These are phyloP conservation scores for Saprolegnia diclina DNA, from an alignment of 352 stramenopile genomes.

Conservation along the genomic window DNA sequence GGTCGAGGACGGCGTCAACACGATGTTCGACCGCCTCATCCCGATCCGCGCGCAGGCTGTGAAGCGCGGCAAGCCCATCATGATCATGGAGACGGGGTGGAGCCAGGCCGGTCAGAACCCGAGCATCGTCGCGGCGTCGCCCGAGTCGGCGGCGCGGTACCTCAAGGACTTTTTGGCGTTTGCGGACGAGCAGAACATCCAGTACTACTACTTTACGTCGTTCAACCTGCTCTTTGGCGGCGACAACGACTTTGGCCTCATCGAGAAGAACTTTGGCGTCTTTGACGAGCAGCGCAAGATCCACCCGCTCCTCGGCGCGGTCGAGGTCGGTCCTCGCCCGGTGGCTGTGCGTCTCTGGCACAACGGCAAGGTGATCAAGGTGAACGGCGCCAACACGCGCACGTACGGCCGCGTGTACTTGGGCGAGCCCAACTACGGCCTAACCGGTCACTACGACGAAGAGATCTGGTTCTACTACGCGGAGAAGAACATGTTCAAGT, in stretches of 20 bases:
- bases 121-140: conserved; percentile 33
- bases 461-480: conserved; percentile 63
- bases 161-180: conserved; percentile 50
- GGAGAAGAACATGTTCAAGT: conserved; percentile 44
- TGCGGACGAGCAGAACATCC: conserved; percentile 40
- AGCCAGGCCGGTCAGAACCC: conserved; percentile 36
- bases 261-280: conserved; percentile 62
- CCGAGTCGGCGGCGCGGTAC: conserved; percentile 18
- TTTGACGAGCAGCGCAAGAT: conserved; percentile 46
- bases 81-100: conserved; percentile 66
- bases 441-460: conserved; percentile 45
- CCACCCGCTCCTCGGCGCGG: conserved; percentile 22
- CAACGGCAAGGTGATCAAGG: conserved; percentile 37
- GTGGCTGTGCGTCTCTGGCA: conserved; percentile 29
- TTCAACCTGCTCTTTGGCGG: conserved; percentile 53
- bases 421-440: not conserved
- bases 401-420: not conserved
- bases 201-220: conserved; percentile 71
- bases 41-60: conserved; percentile 38
- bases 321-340: conserved; percentile 21
- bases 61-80: conserved; percentile 45
- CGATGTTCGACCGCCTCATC: conserved; percentile 52
- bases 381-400: conserved; percentile 29
- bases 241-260: conserved; percentile 31
- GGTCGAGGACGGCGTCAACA: conserved; percentile 39